Percentiles rank a stretch among this genome's conserved stretches.
Evolutionary conservation across 192 early-diverging fungal species (phyloP).

Genomic region (Pilaira anomala): DNA sequence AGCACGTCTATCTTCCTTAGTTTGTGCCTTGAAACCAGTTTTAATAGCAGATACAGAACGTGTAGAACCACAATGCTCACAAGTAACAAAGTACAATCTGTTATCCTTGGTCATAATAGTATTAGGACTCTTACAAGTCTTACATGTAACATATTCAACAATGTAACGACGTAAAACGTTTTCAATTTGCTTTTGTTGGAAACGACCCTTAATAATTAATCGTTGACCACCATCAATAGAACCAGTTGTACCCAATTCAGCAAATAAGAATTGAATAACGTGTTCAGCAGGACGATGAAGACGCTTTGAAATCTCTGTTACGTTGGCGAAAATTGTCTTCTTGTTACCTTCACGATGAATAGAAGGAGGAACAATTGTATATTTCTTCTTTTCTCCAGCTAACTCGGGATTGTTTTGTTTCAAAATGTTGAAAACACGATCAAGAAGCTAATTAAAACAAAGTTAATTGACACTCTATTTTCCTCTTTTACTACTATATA

Average conservation of each 20-base stretch:
- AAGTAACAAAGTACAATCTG: constrained; percentile 94
- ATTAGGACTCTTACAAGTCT: constrained; percentile 96
- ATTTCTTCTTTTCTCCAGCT: constrained; percentile 88
- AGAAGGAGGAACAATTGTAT: constrained; percentile 91
- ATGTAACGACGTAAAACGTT: constrained; percentile 97
- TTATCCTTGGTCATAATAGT: constrained; percentile 95
- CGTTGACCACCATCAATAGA: constrained; percentile 90
- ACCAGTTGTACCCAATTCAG: constrained; percentile 98
- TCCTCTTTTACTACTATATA: too few species aligned
- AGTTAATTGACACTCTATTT: too few species aligned
- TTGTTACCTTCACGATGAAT: constrained; percentile 91
- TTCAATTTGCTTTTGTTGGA: constrained; percentile 99
- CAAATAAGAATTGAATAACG: constrained; percentile 95
- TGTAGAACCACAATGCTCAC: constrained; percentile 93
- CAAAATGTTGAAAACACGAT: constrained; percentile 87
- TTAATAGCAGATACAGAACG: constrained; percentile 95
- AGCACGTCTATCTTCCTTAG: constrained; percentile 47
- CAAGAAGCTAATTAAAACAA: constrained; percentile 62
- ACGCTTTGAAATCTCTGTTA: constrained; percentile 89
- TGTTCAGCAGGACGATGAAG: constrained; percentile 96
- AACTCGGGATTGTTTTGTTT: constrained; percentile 93
- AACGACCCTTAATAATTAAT: constrained; percentile 94
- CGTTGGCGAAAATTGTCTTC: constrained; percentile 95
- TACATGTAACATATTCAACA: constrained; percentile 98
- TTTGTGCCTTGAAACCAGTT: constrained; percentile 93